A percentile compares a stretch with the other conserved stretches of the same genome.
Evolutionary conservation across 1,284 basidiomycete species (phyloP).

Genomic region (Spongispora temasekensis): DNA sequence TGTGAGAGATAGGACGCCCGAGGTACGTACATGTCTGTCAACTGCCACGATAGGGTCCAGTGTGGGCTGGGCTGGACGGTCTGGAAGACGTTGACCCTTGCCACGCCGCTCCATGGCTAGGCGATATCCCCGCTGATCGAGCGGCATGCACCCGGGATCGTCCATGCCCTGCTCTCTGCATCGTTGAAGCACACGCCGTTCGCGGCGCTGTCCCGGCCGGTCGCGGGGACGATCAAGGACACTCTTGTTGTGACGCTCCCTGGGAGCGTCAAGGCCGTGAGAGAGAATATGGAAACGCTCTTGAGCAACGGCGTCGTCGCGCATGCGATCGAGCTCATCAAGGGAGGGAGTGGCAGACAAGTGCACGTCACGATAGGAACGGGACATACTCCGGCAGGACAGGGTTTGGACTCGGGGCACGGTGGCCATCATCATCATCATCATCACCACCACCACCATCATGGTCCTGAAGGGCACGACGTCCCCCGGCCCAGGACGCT

Average conservation of each 20-base stretch:
- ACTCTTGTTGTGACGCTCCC: constrained; percentile 81
- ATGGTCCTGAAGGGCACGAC: constrained; percentile 46
- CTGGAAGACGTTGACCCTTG: neutral
- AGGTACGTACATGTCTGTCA: constrained; percentile 47
- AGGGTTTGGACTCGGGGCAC: constrained; percentile 11
- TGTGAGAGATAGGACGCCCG: constrained; percentile 75
- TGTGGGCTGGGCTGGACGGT: too few species aligned
- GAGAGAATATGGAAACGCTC: constrained; percentile 71
- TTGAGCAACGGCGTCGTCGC: constrained; percentile 55
- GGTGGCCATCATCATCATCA: constrained; percentile 41
- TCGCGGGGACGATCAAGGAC: constrained; percentile 71
- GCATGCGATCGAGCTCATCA: constrained; percentile 77
- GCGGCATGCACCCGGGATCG: constrained; percentile 75
- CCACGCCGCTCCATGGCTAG: constrained; percentile 40
- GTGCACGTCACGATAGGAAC: constrained; percentile 53
- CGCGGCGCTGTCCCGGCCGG: constrained; percentile 78
- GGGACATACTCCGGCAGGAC: constrained; percentile 14
- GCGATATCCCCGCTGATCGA: constrained; percentile 73
- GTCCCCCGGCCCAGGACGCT: constrained; percentile 52
- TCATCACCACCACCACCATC: constrained; percentile 41
- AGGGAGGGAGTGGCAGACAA: constrained; percentile 63
- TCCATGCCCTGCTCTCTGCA: constrained; percentile 69
- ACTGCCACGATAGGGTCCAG: too few species aligned
- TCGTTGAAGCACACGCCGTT: constrained; percentile 78
- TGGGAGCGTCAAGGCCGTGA: constrained; percentile 83